These are phyloP conservation scores for Calonectria henricotiae DNA, from an alignment of 2,329 filamentous ascomycete genomes.

Conservation along the genomic window DNA sequence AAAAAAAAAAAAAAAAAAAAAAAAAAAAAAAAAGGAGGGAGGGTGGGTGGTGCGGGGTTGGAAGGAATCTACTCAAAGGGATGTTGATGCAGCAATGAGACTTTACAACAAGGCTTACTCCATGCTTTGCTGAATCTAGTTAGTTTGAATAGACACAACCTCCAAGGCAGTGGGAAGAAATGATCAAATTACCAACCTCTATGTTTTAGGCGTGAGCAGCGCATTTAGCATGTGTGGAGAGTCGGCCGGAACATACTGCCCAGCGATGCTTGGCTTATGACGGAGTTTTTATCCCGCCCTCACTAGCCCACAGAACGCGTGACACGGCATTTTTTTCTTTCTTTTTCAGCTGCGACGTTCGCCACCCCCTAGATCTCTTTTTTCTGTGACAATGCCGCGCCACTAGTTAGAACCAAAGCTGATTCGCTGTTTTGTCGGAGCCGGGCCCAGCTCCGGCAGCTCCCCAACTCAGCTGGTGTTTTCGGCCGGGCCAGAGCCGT, in stretches of 20 bases:
- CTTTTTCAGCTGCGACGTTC: conserved; percentile 12
- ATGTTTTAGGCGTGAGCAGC: not conserved
- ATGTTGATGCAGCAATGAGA: too few relatives aligned
- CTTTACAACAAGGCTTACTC: too few relatives aligned
- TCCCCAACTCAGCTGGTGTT: not conserved
- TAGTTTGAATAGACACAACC: not conserved
- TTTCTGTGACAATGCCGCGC: not conserved
- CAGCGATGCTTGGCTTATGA: not conserved
- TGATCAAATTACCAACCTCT: not conserved
- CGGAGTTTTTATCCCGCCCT: conserved; percentile 1
- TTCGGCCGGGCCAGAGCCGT: not conserved
- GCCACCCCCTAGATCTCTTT: not conserved
- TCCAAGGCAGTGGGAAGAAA: not conserved
- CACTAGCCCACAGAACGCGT: not conserved
- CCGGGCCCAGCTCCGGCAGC: not conserved
- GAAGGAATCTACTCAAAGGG: too few relatives aligned
- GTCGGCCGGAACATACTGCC: not conserved
- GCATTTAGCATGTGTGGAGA: not conserved
- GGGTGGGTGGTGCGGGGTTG: too few relatives aligned
- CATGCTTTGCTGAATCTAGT: too few relatives aligned
- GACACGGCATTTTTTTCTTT: not conserved
- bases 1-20: too few relatives aligned
- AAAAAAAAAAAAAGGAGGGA: too few relatives aligned
- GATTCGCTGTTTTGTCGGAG: not conserved
- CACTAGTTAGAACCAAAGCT: not conserved